Base-by-base conservation (phyloP, 257 asterid genomes). In the Solanum neorickii region DNA sequence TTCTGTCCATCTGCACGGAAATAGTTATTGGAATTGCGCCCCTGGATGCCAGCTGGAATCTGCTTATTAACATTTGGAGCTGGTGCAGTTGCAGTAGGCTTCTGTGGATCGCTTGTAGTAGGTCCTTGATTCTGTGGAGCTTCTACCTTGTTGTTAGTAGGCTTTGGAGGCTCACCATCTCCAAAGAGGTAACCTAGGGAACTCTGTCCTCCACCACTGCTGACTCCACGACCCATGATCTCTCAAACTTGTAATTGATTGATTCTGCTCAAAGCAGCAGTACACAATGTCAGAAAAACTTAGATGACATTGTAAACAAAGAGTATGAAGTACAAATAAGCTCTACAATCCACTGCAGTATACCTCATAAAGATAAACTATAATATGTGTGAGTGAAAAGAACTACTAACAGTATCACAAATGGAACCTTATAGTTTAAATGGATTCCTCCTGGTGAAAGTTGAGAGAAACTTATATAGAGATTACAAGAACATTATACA, bases 171-270 rank as follows among this genome's bases (percentile, higher is more conserved):
- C 86, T 94, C 97, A n/a, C 92, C 91, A 73, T 93, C 89, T 89
- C 98, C 98, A 29, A 95, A 95, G 20, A 95, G 97, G 91, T 95
- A 95, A 21, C 96, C 97, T n/a, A 94, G 89, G 86, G 98, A 94
- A 92, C 98, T 95, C 91, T 95, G 96, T 41, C 98, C 98, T 27
- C 98, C 98, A 80, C 98, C 98, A 12, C 93, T 91, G 92, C 98
- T 95, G 88, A 92, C 96, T 89, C 97, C 98, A 87, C 98, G 96
- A 85, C 98, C 94, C 98, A 93, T 94, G 89, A 65, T 91, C 88
- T 74, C 23, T 83, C 86, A 84, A 84, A 72, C 25, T 41, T 62
- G 46, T 47, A 69, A 88, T 62, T 44, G 73, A 72, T 60, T 82
- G 87, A 70, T 84, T 83, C 91, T 75, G 89, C 77, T 83, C 66